Base-by-base conservation (phyloP, 176 grass and related monocot species). In the Bothriochloa decipiens region DNA sequence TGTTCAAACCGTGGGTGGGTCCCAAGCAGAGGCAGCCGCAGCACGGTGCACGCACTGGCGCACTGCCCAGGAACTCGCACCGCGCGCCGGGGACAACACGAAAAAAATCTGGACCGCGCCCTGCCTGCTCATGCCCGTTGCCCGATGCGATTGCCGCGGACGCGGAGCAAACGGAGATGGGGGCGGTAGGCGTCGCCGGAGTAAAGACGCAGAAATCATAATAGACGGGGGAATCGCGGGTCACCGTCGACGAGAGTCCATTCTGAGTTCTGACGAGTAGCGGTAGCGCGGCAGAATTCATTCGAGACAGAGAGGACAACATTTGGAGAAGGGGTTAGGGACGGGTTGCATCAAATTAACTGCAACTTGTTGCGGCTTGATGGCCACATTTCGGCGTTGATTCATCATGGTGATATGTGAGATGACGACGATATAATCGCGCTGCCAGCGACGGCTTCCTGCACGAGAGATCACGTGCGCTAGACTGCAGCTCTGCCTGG, bases 1-100 rank as follows among this genome's bases (percentile, higher is more conserved):
- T 25, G 88, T 82, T 82, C 88, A 82, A 41, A 76, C 72, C 40
- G 68, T 18, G 5, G 49, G 58, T 68, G 86, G 67, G 65, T 50
- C 62, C 55, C 8, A 8, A 60, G 23, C 53, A 2, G 20, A 58
- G 0, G 3, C 55, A 60, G 22, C 22, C 55, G 0, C 20, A 60
- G 55, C 55, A 60, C 55, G 55, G 55, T 60, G 55, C 55, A 58
- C 42, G 42, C 3, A 10, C 20, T 49, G 36, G 25, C 11, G 29
- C 66, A 62, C 50, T 20, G 64, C 65, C 5, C 36, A 45, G 52
- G 33, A 11, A n/a, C 43, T 22, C 41, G 26, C 41, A 35, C 40
- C 40, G 28, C 27, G 63, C 27, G 42, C 17, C 17, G 77, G 6
- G 3, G 63, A 8, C 26, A 7, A 11, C 60, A 22, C 1, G 16